These are phyloP conservation scores for Colletotrichum tanaceti DNA, from an alignment of 2,329 filamentous ascomycete species.

Conservation along the genomic window DNA sequence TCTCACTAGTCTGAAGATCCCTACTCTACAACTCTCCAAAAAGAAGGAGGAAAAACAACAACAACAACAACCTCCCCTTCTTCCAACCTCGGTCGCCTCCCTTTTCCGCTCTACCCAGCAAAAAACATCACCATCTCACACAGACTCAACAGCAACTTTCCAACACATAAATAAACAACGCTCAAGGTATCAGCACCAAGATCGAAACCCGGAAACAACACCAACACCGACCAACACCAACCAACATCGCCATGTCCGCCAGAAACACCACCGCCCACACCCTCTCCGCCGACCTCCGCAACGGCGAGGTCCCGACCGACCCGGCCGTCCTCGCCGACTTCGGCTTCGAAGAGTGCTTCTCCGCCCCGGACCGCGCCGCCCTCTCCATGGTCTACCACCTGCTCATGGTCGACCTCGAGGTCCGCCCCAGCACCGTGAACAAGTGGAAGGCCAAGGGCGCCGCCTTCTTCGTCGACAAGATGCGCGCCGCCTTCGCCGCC, in stretches of 20 bases:
- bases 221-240: neutral
- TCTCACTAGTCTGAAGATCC: too few relatives aligned
- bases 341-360: slow-evolving; percentile 11
- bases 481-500: neutral
- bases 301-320: slow-evolving; percentile 12
- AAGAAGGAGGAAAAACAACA: too few relatives aligned
- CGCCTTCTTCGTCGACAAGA: neutral
- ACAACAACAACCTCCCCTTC: too few relatives aligned
- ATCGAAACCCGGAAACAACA: neutral
- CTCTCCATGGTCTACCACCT: slow-evolving; percentile 6
- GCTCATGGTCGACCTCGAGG: neutral
- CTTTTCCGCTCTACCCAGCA: too few relatives aligned
- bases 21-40: too few relatives aligned
- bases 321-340: slow-evolving; percentile 11
- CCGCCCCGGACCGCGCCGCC: slow-evolving; percentile 1
- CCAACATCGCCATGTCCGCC: too few relatives aligned
- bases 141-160: too few relatives aligned
- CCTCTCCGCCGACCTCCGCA: slow-evolving; percentile 12
- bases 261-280: neutral
- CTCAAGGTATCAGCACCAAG: too few relatives aligned
- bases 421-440: neutral
- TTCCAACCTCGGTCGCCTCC: too few relatives aligned
- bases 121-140: too few relatives aligned
- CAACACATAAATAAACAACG: neutral
- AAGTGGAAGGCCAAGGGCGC: slow-evolving; percentile 3